Evolutionary conservation across 768 basidiomycete genomes (phyloP), one percentile per base, ranked within the genome.

Genomic region (Pleurotus ostreatus): DNA sequence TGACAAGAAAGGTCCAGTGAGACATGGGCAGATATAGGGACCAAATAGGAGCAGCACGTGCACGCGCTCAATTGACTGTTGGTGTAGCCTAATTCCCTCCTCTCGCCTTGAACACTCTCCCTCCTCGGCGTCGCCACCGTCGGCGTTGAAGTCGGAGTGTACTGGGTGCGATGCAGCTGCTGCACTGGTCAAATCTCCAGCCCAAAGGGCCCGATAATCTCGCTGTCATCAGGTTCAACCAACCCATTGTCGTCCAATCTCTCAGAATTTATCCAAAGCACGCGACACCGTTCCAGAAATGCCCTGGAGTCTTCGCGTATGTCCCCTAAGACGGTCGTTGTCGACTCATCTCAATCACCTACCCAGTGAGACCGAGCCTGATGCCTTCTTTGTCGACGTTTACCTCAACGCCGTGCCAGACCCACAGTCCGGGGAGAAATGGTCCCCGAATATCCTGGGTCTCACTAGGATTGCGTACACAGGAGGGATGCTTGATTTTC

Each of bases 371-470:
- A 92, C 90, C 23, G 81, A 86, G 59, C 90, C 89, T 0, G 78
- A 82, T 5, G 78, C 86, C 0, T 91, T 92, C 72, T 86, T 83
- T 63, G 73, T 90, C 15, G 81, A 91, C 54, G 71, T 91, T 7
- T 89, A 82, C 68, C 85, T 92, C 71, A 91, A 90, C 70, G 84
- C 87, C 0, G 80, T 83, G 26, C 76, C 82, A 1, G 72, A 82
- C 3, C 9, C 30, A 34, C 66, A 71, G 18, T 62, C 73, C 11
- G 58, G 71, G 20, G 76, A 77, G 4, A 85, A 82, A 64, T 83
- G 83, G 59, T 75, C 83, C 0, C 78, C 83, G 22, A 92, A 92
- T 74, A 84, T 81, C 13, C 77, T 92, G 13, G 81, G 88, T 12
- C 86, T 86, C 4, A 88, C 88, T 3, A 72, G 78, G 6, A 78